Conservation (phyloP, 1,284 basidiomycete species). For the Cutaneotrichosporon sp. region DNA sequence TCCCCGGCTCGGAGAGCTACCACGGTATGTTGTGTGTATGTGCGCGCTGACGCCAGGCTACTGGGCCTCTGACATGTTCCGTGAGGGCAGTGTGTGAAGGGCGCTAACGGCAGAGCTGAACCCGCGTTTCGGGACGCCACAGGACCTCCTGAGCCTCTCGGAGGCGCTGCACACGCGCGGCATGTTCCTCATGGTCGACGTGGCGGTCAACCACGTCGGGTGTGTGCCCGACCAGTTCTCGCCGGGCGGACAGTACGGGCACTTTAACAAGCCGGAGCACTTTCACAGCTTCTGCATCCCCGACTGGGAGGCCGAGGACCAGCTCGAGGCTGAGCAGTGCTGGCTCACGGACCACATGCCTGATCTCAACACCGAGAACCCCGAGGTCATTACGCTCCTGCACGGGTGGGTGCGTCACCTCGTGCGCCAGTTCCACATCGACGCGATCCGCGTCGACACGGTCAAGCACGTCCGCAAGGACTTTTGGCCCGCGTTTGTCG, state of each 20-base stretch:
- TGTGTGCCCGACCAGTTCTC: conserved; percentile 40
- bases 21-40: conserved; percentile 42
- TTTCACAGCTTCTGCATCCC: conserved; percentile 55
- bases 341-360: conserved; percentile 55
- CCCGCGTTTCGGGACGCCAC: conserved; percentile 53
- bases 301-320: conserved; percentile 54
- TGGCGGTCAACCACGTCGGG: conserved; percentile 56
- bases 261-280: conserved; percentile 30
- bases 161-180: conserved; percentile 54
- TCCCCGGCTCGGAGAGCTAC: conserved; percentile 45
- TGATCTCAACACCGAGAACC: conserved; percentile 57
- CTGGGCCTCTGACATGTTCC: conserved; percentile 48
- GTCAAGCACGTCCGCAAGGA: conserved; percentile 58
- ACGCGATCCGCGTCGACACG: conserved; percentile 56
- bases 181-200: conserved; percentile 60
- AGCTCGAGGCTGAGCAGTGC: conserved; percentile 45
- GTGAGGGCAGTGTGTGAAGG: conserved; percentile 22
- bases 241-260: conserved; percentile 23
- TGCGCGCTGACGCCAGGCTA: conserved; percentile 39
- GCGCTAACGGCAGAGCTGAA: conserved; percentile 47
- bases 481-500: conserved; percentile 57
- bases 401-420: conserved; percentile 55
- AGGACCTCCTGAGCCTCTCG: conserved; percentile 55
- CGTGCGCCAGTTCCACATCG: conserved; percentile 53
- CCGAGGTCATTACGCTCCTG: conserved; percentile 48